A percentile compares a stretch with the other conserved stretches of the same genome.
Conservation (phyloP, 208 protist species). For the Wallacemonas rigidus region DNA sequence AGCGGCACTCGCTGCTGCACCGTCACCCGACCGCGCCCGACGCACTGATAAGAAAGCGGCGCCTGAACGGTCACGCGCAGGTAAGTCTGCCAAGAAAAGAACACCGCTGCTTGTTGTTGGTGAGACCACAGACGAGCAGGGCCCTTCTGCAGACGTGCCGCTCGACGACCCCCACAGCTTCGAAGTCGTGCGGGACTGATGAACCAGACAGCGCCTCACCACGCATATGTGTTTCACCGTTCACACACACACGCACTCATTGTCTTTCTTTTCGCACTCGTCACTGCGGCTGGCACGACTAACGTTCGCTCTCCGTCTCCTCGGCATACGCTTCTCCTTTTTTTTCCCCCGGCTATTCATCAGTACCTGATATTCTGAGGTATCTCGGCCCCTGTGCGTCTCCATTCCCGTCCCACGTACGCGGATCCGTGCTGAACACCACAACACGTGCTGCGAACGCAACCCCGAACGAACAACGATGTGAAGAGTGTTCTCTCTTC, state of each 20-base stretch:
- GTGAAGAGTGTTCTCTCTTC: too few species aligned
- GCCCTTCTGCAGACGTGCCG: neutral
- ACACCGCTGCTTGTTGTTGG: neutral
- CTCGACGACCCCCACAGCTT: conserved; percentile 35
- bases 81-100: neutral
- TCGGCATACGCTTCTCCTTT: neutral
- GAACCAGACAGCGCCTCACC: too few species aligned
- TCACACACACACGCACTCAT: neutral
- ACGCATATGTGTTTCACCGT: too few species aligned
- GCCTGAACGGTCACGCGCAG: neutral
- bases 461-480: too few species aligned
- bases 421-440: too few species aligned
- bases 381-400: too few species aligned
- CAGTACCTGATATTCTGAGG: too few species aligned
- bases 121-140: neutral
- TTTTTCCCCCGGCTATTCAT: neutral
- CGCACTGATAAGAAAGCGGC: neutral
- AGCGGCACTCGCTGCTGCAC: conserved; percentile 1
- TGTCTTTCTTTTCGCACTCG: neutral
- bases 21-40: neutral
- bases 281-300: neutral
- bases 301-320: neutral
- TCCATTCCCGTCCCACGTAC: too few species aligned
- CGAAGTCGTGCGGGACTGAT: conserved; percentile 39
- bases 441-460: too few species aligned